Base-by-base conservation (phyloP, 768 basidiomycete genomes). In the Mycena vulgaris region DNA sequence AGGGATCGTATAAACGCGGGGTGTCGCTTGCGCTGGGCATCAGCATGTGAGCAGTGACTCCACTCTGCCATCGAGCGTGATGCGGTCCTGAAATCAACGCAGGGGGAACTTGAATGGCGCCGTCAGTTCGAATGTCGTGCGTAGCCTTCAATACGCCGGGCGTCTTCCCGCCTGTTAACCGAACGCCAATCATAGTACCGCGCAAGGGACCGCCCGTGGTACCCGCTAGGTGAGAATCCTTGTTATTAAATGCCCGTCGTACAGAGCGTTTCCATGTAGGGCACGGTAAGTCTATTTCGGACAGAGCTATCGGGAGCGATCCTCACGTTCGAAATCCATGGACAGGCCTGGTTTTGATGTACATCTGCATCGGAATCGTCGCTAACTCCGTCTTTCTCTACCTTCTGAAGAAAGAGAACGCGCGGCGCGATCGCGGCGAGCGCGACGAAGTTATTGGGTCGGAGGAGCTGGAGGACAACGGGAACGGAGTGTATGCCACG, bases 21-120 rank as follows among this genome's bases (percentile, higher is more conserved):
- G 89, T 91, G 14, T 89, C 89, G 2, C 83, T 94, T 5, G 92
- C 88, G 2, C 89, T 93, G 86, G 89, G 90, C 4, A 92, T 93
- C 68, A 91, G 92, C 49, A 73, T 73, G 72, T 88, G 25, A 42
- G 68, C 16, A 11, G 8, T 40, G 11, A 16, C 10, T 33, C 8
- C n/a, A 8, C 23, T 5, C 5, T 55, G 48, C 2, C 25, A 13
- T 30, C 27, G 7, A 42, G n/a, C n/a, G n/a, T n/a, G n/a, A n/a
- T n/a, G n/a, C n/a, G 11, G 21, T 28, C 3, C 21, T 31, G 51
- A 52, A 27, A 47, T 27, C n/a, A 10, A 33, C 35, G 30, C 48
- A 92, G 90, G 74, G 92, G 92, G 13, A 93, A 93, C 76, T 80
- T 93, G 51, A 92, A 93, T 74, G 92, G 92, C 28, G 92, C 90